These are phyloP conservation scores for Nissolia schottii DNA, from an alignment of 306 rosid genomes.

Conservation along the genomic window DNA sequence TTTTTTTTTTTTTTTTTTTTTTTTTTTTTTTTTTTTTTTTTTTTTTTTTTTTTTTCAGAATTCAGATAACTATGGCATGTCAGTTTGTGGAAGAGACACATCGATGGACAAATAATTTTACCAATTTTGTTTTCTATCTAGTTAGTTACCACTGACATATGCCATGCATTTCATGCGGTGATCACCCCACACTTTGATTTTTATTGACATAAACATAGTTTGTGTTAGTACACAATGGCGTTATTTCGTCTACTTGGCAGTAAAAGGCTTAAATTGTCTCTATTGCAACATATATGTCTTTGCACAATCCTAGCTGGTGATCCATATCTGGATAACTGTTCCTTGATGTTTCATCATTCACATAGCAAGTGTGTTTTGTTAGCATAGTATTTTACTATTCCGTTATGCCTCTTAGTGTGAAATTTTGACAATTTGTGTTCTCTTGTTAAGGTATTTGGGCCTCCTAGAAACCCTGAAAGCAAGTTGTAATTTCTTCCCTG, in stretches of 20 bases:
- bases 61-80: background rate
- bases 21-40: no score
- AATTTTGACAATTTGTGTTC: background rate
- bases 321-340: no score
- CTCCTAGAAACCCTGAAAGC: slow-evolving; percentile 39
- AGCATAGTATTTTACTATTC: background rate
- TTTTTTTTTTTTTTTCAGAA: no score
- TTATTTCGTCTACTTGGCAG: no score
- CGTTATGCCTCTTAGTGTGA: background rate
- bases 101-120: background rate
- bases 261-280: no score
- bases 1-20: no score
- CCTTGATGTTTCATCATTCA: background rate
- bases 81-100: background rate
- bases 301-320: no score
- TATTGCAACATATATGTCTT: no score
- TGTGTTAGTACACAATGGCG: no score
- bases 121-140: background rate
- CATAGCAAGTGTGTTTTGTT: background rate
- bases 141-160: background rate
- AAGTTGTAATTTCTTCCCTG: slow-evolving; percentile 51
- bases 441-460: slow-evolving; percentile 45
- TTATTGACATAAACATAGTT: no score
- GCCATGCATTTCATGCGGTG: background rate
- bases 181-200: no score